Base-by-base conservation (phyloP, 2,329 filamentous ascomycete genomes). In the Neofusicoccum kwambonambiense region DNA sequence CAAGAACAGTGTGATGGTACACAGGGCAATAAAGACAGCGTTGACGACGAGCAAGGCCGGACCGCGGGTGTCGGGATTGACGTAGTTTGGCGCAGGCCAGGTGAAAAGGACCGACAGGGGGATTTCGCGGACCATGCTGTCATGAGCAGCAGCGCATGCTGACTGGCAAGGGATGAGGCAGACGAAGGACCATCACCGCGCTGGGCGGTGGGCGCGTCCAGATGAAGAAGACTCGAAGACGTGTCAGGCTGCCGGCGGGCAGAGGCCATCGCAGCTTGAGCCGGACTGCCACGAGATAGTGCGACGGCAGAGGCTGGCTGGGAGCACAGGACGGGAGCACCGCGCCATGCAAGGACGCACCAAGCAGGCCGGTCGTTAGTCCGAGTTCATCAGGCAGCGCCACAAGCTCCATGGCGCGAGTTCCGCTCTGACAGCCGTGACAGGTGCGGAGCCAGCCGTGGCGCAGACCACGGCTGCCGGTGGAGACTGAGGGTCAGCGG, bases 31-130 rank as follows among this genome's bases (percentile, higher is more conserved):
- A 66, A 80, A 76, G 27, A 80, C 68, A 39, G 73, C 66, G 69
- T 81, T 78, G 45, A 79, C 68, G 8, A 80, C 72, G 34, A 81
- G 56, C 3, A 81, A 71, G 2, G 76, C 75, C 60, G 75, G 66
- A 34, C 80, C 79, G 62, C 77, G 72, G 2, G 75, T 80, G 1
- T 67, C 67, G 1, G 80, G 80, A 64, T 82, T 66, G 52, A 74
- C 71, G 60, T 80, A 81, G 67, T 81, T 78, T 0, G 79, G 77
- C 2, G 64, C 69, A 2, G 79, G 79, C 74, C 76, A 81, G 41
- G 70, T 69, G 31, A 74, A 54, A 44, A 76, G 65, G 50, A 81
- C 75, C 12, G 72, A 69, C 7, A 68, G 56, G 4, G 75, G 75
- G 27, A 75, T 71, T 35, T 70, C 45, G 60, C 71, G 70, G 72